Conservation (phyloP, 2,329 filamentous ascomycete genomes). For the Colletotrichum sp. region DNA sequence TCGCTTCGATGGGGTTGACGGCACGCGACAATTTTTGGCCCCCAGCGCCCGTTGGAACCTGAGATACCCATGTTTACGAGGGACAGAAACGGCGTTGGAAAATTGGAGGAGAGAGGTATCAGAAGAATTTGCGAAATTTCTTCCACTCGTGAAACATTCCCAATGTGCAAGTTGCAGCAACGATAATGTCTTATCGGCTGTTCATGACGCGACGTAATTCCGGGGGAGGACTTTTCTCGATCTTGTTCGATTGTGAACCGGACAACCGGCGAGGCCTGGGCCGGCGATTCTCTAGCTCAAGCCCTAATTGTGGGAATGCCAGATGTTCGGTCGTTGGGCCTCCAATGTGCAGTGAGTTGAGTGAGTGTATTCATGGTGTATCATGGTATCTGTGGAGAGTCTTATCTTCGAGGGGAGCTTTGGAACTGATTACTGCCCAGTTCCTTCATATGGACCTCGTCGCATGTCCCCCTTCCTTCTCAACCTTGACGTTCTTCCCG, state of each 20-base stretch:
- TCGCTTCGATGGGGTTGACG: neutral
- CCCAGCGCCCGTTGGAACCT: fast-evolving
- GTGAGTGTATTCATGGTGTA: no score
- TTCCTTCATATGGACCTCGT: no score
- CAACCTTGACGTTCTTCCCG: neutral
- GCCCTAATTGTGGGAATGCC: no score
- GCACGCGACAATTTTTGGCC: neutral
- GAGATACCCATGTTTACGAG: neutral
- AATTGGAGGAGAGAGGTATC: neutral
- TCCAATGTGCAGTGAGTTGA: neutral
- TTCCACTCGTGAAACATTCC: neutral
- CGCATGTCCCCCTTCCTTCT: no score
- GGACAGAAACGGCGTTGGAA: neutral
- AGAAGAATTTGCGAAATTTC: neutral
- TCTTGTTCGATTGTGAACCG: neutral
- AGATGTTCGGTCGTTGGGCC: no score
- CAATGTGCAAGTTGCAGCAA: neutral
- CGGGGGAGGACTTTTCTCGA: neutral
- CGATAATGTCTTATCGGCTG: neutral
- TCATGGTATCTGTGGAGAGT: no score
- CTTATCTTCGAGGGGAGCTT: no score
- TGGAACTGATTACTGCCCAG: no score
- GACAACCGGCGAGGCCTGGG: neutral
- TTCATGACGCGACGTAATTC: neutral
- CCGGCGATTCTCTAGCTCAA: no score